Conservation (phyloP, 768 basidiomycete genomes). For the Leccinellum albellum region DNA sequence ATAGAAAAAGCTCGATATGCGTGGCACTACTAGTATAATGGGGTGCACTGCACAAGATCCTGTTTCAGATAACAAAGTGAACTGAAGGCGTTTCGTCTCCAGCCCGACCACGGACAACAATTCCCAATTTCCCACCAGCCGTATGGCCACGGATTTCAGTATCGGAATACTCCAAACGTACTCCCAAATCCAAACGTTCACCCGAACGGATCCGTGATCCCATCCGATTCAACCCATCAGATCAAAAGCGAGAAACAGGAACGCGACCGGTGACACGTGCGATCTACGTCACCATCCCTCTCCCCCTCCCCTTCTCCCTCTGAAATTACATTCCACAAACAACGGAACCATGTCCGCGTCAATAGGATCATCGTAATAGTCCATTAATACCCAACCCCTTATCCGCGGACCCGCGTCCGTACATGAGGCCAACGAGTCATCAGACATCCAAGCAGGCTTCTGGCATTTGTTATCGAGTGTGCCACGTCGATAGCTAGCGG, state of each 20-base stretch:
- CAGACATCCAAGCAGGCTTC: background rate
- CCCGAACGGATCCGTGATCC: background rate
- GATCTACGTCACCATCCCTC: conserved; percentile 36
- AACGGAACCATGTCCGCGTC: conserved; percentile 55
- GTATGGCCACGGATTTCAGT: background rate
- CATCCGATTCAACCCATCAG: background rate
- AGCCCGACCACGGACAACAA: background rate
- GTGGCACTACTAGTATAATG: no score
- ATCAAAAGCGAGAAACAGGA: background rate
- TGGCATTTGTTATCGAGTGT: background rate
- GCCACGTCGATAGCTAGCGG: background rate
- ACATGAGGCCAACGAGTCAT: background rate
- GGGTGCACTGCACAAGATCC: background rate
- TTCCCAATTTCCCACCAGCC: no score
- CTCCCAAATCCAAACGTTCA: background rate
- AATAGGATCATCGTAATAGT: conserved; percentile 62
- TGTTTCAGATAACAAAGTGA: background rate
- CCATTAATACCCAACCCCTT: conserved; percentile 74
- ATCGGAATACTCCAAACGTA: background rate
- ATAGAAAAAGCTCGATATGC: background rate
- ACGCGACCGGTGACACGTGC: background rate
- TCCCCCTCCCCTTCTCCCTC: conserved; percentile 42
- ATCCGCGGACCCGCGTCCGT: conserved; percentile 38
- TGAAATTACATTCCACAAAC: conserved; percentile 76
- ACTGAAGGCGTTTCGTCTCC: background rate